Evolutionary conservation across 2,329 filamentous ascomycete genomes (phyloP), one percentile per base, ranked within the genome.

Genomic region (Ascochyta rabiei): DNA sequence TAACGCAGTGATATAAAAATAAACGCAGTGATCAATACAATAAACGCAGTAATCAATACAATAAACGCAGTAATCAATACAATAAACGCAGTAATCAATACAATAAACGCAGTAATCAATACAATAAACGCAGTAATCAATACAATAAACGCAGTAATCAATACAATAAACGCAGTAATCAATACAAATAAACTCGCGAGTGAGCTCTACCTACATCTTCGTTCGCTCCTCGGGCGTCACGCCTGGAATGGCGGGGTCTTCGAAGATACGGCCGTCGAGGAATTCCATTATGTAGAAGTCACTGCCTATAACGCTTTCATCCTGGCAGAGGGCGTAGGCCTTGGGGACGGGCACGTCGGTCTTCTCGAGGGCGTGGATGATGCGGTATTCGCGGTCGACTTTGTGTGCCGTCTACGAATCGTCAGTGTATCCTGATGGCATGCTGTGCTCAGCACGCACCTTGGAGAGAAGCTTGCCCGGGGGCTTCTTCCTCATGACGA

Each of bases 251-350:
- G 88, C 81, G 38, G 92, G 89, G 76, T 98, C 91, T 69, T 93
- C 90, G 70, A 98, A 91, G 77, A 97, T 96, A 69, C 95, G 88
- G 18, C 95, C 95, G 70, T 96, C 89, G 57, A 98, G 82, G 74
- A 95, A 98, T 74, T 91, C 88, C 95, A 99, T 98, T 70, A 98
- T 88, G 79, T 99, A 98, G 76, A 98, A 99, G 6, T 92, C 85
- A 7, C 93, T 98, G 51, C 93, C 95, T 60, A 98, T 82, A 33
- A 98, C 82, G 53, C 76, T 78, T 35, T 82, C 79, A 77, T 98
- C 93, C 75, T 96, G 89, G 77, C 95, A 99, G 16, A 98, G 84
- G 68, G 88, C 89, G 74, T 91, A 89, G 10, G 91, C 86, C 73
- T 84, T 88, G 4, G 95, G 95, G 0, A 96, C 91, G 0, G 93